These are phyloP conservation scores for Tricladium varicosporioides DNA, from an alignment of 2,329 filamentous ascomycete species.

Conservation along the genomic window DNA sequence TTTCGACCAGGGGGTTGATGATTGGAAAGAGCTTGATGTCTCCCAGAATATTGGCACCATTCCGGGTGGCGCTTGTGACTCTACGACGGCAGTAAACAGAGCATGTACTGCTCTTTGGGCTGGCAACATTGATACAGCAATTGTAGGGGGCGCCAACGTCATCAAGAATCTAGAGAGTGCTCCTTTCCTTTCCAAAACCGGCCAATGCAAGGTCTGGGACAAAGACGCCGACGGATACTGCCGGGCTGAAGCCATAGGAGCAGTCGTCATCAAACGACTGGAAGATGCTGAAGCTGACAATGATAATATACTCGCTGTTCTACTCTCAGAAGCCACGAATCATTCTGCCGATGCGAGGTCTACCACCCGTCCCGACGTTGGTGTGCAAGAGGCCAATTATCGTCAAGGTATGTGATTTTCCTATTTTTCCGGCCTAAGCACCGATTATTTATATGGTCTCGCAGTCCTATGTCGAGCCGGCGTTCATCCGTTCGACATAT, in stretches of 20 bases:
- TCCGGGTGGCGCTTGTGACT: not conserved
- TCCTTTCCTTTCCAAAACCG: not conserved
- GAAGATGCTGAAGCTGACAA: conserved; percentile 49
- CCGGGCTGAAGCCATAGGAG: conserved; percentile 48
- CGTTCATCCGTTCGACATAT: conserved; percentile 70
- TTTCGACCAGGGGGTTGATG: not conserved
- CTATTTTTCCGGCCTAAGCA: no score
- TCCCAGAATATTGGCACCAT: not conserved
- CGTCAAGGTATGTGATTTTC: no score
- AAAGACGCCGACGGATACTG: conserved; percentile 52
- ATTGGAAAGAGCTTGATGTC: not conserved
- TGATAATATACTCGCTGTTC: conserved; percentile 46
- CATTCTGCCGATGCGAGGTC: conserved; percentile 76
- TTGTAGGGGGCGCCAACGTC: not conserved
- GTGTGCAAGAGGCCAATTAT: no score
- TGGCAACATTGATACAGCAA: not conserved
- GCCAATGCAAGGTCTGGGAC: conserved; percentile 42
- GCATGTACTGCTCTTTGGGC: not conserved
- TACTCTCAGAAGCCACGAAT: conserved; percentile 71
- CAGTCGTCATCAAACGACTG: conserved; percentile 49
- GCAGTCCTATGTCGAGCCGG: conserved; percentile 66
- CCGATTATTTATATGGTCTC: conserved; percentile 57
- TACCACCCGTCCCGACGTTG: conserved; percentile 36
- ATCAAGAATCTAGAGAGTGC: not conserved
- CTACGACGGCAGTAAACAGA: not conserved